These are phyloP conservation scores for Erysimum cheiranthoides DNA, from an alignment of 345 rosid species.

Conservation along the genomic window DNA sequence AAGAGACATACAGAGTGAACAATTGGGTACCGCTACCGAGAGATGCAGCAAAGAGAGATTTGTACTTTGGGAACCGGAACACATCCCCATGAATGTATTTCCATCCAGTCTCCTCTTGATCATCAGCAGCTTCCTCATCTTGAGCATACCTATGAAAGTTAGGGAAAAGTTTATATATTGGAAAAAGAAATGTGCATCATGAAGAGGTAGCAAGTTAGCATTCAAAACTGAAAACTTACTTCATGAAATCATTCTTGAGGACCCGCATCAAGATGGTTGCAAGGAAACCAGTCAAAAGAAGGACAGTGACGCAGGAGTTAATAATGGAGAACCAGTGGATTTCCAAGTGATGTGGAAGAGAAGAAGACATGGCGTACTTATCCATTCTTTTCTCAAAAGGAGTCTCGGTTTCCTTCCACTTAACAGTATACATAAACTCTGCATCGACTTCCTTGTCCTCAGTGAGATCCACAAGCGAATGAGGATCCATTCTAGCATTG, in stretches of 20 bases:
- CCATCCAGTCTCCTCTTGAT: conserved; percentile 94
- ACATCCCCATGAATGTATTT: conserved; percentile 89
- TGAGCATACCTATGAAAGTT: conserved; percentile 63
- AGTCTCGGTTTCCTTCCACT: conserved; percentile 87
- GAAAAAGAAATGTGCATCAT: neutral
- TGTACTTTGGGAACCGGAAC: conserved; percentile 72
- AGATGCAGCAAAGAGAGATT: conserved; percentile 78
- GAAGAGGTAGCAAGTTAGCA: neutral
- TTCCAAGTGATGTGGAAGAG: conserved; percentile 89
- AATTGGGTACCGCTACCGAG: conserved; percentile 83
- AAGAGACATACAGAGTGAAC: conserved; percentile 73
- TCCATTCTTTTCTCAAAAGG: conserved; percentile 94
- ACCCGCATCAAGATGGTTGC: conserved; percentile 94
- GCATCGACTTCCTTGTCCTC: conserved; percentile 82
- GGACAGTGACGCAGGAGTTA: conserved; percentile 89
- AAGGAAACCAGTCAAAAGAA: conserved; percentile 87
- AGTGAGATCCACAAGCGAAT: conserved; percentile 69
- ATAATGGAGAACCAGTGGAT: conserved; percentile 95
- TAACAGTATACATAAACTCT: conserved; percentile 83
- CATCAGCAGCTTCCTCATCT: conserved; percentile 91
- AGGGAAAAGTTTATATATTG: neutral
- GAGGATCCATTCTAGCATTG: conserved; percentile 72
- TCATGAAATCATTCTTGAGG: conserved; percentile 86
- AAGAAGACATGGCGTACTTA: conserved; percentile 80
- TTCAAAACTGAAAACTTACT: conserved; percentile 58